Conservation (phyloP, 1,139 yeast genomes). For the Nakaseomyces delphensis region DNA sequence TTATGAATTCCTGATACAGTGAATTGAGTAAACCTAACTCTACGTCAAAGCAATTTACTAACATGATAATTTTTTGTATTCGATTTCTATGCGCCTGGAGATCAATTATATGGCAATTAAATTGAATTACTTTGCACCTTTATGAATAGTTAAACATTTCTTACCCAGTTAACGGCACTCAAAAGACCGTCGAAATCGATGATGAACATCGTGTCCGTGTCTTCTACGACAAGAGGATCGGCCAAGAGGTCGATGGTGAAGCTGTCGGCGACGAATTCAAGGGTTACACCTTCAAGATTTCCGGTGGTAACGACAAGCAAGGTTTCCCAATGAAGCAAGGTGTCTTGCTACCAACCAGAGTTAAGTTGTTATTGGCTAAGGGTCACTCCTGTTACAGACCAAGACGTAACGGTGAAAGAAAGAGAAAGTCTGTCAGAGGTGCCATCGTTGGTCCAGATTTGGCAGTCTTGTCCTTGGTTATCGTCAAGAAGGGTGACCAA, state of each 20-base stretch:
- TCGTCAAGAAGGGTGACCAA: conserved; percentile 94
- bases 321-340: conserved; percentile 99
- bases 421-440: conserved; percentile 99
- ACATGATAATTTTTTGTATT: too few relatives aligned
- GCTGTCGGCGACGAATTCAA: conserved; percentile 97
- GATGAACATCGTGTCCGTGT: conserved; percentile 98
- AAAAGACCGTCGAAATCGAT: conserved; percentile 93
- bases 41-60: too few relatives aligned
- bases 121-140: too few relatives aligned
- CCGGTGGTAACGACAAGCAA: conserved; percentile 99
- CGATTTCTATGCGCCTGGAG: too few relatives aligned
- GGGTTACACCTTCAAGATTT: conserved; percentile 96
- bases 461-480: conserved; percentile 86
- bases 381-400: conserved; percentile 99
- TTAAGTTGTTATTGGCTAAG: conserved; percentile 84
- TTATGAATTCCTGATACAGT: too few relatives aligned
- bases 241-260: conserved; percentile 99
- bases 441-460: conserved; percentile 97
- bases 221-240: conserved; percentile 99
- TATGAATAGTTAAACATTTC: conserved; percentile 81
- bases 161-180: conserved; percentile 99
- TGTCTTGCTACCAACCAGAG: conserved; percentile 99
- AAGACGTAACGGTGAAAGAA: conserved; percentile 99
- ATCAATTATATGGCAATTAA: too few relatives aligned
- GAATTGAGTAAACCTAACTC: too few relatives aligned